phyloP scores from a whole-genome alignment of 108 stramenopile species.

The Fistulifera pelliculosa region DNA sequence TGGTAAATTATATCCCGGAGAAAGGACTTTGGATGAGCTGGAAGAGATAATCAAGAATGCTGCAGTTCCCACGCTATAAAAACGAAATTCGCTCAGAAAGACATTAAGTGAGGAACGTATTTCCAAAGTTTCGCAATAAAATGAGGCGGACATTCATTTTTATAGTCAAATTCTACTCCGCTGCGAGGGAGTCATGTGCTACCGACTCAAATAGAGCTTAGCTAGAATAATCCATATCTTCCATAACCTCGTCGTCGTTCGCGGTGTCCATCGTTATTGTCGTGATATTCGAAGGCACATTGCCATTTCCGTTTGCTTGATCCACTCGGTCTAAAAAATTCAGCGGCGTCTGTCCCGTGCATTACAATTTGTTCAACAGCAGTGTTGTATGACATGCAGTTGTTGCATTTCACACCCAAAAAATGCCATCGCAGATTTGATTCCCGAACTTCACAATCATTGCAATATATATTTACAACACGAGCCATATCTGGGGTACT shows the following conservation, averaged over 20 bases:
- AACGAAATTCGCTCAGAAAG: no score
- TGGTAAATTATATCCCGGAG: conserved; percentile 88
- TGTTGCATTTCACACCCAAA: conserved; percentile 61
- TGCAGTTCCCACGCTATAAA: background rate
- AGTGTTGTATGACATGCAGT: conserved; percentile 74
- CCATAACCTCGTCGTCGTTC: conserved; percentile 1
- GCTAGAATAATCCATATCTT: background rate
- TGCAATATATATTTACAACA: conserved; percentile 77
- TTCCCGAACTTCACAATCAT: conserved; percentile 63
- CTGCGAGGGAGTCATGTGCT: background rate
- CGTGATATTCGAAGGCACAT: background rate
- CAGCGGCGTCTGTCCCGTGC: conserved; percentile 65
- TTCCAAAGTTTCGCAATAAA: no score
- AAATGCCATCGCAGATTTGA: conserved; percentile 74
- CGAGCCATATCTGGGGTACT: conserved; percentile 73
- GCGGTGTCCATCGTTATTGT: no score
- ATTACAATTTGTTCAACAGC: conserved; percentile 61
- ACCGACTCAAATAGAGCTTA: background rate
- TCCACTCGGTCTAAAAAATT: conserved; percentile 36
- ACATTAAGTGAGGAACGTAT: no score
- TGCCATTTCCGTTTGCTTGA: background rate
- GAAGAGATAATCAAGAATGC: conserved; percentile 66
- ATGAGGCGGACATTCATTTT: no score
- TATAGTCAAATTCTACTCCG: no score
- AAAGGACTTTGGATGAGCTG: conserved; percentile 84